Evolutionary conservation across 768 basidiomycete genomes (phyloP), one percentile per base, ranked within the genome.

Genomic region (Vararia minispora): DNA sequence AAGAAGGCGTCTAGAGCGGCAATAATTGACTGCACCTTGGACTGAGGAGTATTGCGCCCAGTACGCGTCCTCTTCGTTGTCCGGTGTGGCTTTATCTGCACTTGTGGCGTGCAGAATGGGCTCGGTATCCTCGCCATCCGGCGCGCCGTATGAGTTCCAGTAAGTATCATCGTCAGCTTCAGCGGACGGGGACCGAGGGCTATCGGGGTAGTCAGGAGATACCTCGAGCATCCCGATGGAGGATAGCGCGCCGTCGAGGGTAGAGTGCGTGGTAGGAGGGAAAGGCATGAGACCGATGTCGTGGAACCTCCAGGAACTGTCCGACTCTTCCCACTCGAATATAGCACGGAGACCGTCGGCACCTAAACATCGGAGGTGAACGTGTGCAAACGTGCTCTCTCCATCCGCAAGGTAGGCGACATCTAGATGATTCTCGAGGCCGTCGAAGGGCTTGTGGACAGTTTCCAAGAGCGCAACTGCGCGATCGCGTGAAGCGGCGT

Each of bases 21-120:
- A 13, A 35, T 3, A 34, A 14, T 18, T 8, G n/a, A 49, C 59
- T n/a, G 49, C 40, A 81, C 82, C 82, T 57, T 85, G 80, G 6
- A 84, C 68, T 14, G 65, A 63, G 22, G 77, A 62, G 54, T 85
- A 85, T 44, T 69, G 77, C 18, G 79, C 79, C 82, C 82, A 85
- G 48, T 85, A 85, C 5, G 77, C 78, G 42, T 83, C 82, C 43
- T 73, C 71, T 25, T 53, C 54, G 1, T 50, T 47, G 18, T 49
- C 51, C 20, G 46, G 42, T 33, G 39, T 45, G 27, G 56, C 55
- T 25, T 57, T 60, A 29, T 37, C 46, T 16, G 49, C 26, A 11
- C 27, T 29, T 25, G 18, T 28, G 24, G 9, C 54, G 55, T 33
- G 43, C 43, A 39, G 58, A 46, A 35, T 24, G 32, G 29, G 24